Base-by-base conservation (phyloP, 2,329 filamentous ascomycete genomes). In the Pseudocercospora ulei region DNA sequence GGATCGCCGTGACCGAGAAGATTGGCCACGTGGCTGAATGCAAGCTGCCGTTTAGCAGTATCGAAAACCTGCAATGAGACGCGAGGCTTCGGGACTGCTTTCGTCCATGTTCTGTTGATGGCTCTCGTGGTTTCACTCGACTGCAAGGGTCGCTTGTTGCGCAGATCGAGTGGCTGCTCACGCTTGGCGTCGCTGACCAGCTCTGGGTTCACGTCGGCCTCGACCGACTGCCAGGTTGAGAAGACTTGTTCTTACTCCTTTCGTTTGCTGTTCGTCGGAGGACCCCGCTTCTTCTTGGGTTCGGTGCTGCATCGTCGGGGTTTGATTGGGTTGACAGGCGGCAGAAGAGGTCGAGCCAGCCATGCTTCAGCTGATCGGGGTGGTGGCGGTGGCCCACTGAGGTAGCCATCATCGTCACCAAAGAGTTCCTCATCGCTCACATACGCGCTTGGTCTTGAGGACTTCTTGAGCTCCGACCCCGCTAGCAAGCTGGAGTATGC, bases 381-480 rank as follows among this genome's bases (percentile, higher is more conserved):
- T 25, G 60, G 57, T 20, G 53, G 47, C 23, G 58, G 59, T 25
- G 58, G 50, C 34, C 58, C 56, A 35, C 46, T 49, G 26, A 61
- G 48, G 36, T 53, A 58, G 14, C 49, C 51, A 16, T 56, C 51
- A 31, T 60, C 57, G 33, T 56, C 54, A 16, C 58, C 57, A 37
- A 59, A 57, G 11, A 62, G 53, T 33, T 62, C 60, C 36, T 58
- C 57, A 42, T 62, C 60, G 44, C 54, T 58, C 35, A 62, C 52
- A 39, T 62, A 62, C 2, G 58, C 48, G 47, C 51, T 61, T 1
- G 57, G 49, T 14, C 31, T 50, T 5, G 39, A 48, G 19, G 46
- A 39, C 19, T 38, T 34, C 20, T 48, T 50, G 14, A 46, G 35
- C 29, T 39, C 45, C 23, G 43, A 48, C 11, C 45, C 43, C 12